These are phyloP conservation scores for Penicillium sclerotiorum DNA, from an alignment of 2,329 filamentous ascomycete genomes.

Conservation along the genomic window DNA sequence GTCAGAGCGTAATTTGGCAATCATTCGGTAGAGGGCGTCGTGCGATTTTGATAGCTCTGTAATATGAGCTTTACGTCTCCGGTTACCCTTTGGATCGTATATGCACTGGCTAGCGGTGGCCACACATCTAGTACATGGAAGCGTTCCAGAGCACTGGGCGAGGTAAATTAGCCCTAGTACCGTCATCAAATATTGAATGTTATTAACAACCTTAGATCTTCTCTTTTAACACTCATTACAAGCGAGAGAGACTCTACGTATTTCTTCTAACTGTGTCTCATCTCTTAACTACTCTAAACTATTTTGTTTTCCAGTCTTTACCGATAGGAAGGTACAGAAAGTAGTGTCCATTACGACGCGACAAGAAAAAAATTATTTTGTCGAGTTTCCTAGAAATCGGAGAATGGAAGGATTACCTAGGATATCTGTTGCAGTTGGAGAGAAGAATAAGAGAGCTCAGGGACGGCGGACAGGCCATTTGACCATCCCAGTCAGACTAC, in stretches of 20 bases:
- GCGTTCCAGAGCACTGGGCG: slow-evolving; percentile 5
- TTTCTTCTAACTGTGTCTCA: too few relatives aligned
- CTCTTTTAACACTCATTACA: slow-evolving; percentile 12
- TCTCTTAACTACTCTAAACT: too few relatives aligned
- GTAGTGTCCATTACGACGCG: too few relatives aligned
- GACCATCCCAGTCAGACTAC: too few relatives aligned
- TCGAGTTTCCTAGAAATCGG: too few relatives aligned
- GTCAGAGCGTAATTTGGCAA: slow-evolving; percentile 8
- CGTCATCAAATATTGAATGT: background rate
- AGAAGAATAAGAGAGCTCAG: too few relatives aligned
- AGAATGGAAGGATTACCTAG: too few relatives aligned
- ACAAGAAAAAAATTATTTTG: too few relatives aligned
- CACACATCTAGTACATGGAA: slow-evolving; percentile 1
- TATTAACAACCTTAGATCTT: slow-evolving; percentile 6
- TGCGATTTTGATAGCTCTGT: slow-evolving; percentile 1
- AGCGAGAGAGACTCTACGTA: slow-evolving; percentile 5
- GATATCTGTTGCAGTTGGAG: too few relatives aligned
- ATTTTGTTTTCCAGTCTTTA: too few relatives aligned
- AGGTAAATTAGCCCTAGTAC: background rate
- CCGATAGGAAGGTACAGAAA: too few relatives aligned
- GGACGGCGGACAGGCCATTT: too few relatives aligned
- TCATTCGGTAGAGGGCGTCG: slow-evolving; percentile 2
- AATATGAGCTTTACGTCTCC: slow-evolving; percentile 6
- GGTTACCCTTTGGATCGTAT: slow-evolving; percentile 1
- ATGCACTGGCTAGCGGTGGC: slow-evolving; percentile 1